Conservation (phyloP, 2,329 filamentous ascomycete species). For the Phyllosticta ampelicida region DNA sequence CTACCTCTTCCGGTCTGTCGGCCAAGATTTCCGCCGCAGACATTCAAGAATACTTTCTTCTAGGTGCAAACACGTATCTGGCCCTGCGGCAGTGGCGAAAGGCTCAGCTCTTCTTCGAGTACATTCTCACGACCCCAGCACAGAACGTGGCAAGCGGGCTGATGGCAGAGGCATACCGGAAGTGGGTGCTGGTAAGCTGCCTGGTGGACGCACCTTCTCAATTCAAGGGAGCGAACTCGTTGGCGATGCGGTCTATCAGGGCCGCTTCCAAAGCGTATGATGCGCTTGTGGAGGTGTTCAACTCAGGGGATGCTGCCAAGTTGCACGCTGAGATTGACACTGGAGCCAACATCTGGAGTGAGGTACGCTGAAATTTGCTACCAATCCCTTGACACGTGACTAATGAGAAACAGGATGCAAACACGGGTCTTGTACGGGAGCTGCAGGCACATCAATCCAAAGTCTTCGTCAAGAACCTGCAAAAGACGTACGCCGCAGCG, state of each 20-base stretch:
- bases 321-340: slow-evolving; percentile 55
- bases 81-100: slow-evolving; percentile 32
- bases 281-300: slow-evolving; percentile 58
- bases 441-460: slow-evolving; percentile 61
- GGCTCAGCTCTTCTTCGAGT: slow-evolving; percentile 37
- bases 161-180: slow-evolving; percentile 85
- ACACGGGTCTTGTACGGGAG: slow-evolving; percentile 57
- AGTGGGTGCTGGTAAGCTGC: slow-evolving; percentile 71
- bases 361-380: slow-evolving; percentile 31
- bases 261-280: slow-evolving; percentile 59
- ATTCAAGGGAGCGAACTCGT: slow-evolving; percentile 46
- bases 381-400: background rate
- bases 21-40: slow-evolving; percentile 39
- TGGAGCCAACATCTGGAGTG: slow-evolving; percentile 49
- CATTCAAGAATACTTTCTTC: slow-evolving; percentile 46
- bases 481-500: slow-evolving; percentile 58
- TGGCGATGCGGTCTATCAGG: slow-evolving; percentile 47
- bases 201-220: slow-evolving; percentile 52
- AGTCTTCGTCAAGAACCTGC: slow-evolving; percentile 64
- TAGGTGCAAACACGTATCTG: slow-evolving; percentile 39
- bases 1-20: slow-evolving; percentile 47
- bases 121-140: slow-evolving; percentile 53
- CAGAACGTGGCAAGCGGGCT: slow-evolving; percentile 58
- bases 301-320: slow-evolving; percentile 44
- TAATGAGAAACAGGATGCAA: slow-evolving; percentile 48